Evolutionary conservation across 2,329 filamentous ascomycete species (phyloP), one percentile per base, ranked within the genome.

Genomic region (Alternaria triticimaculans): DNA sequence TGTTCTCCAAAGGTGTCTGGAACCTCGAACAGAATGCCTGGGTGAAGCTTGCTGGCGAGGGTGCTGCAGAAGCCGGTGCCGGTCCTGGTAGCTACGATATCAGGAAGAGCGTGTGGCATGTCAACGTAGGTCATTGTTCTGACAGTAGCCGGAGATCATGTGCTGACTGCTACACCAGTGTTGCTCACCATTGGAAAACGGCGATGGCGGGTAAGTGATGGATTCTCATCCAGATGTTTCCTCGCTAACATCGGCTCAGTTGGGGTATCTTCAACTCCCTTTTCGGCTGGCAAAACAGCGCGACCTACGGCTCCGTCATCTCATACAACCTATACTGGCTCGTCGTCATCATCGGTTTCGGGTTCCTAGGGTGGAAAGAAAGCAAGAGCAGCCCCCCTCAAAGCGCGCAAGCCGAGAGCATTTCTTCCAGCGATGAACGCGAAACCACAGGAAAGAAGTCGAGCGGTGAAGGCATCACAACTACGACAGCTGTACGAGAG

Each of bases 321-420:
- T 89, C 91, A 1, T 97, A 97, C 82, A 96, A 96, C 77, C 62
- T 95, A 15, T 97, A 97, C 83, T 97, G 93, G 94, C 81, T 96
- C 55, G 84, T 83, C 9, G 85, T 93, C 68, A 93, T 94, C 60
- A 64, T 84, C 15, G 86, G 85, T 6, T 92, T 95, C 76, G 64
- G 88, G 14, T 69, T 82, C 33, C 85, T 95, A 84, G 85, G 90
- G 45, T 92, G 88, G 81, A 86, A 86, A 66, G 92, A 96, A 81
- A 81, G 79, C 62, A 83, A 82, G 9, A 55, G 20, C 18, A 55
- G 6, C 23, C 21, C 53, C 11, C 18, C 62, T 10, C 11, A 54
- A 20, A 33, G 15, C 21, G 62, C 45, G 6, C 70, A 68, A 41
- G 53, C 28, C 5, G 57, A 23, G 12, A 68, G 65, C 57, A 67